Percentiles rank a stretch among this genome's conserved stretches.
Conservation (phyloP, 257 asterid genomes). For the Lavandula angustifolia region DNA sequence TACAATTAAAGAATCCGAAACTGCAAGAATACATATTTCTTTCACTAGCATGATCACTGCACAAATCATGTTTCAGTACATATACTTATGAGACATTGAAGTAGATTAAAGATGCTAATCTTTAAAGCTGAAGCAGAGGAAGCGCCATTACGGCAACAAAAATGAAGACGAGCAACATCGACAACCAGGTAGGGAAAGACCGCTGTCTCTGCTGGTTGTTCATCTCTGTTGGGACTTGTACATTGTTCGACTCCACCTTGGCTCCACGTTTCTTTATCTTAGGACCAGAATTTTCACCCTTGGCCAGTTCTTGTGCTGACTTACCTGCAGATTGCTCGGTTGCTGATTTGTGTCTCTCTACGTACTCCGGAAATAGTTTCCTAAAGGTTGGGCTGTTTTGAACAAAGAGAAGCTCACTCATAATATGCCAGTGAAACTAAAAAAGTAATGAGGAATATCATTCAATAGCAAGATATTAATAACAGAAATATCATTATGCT, state of each 20-base stretch:
- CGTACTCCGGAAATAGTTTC: conserved; percentile 82
- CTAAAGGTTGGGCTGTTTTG: conserved; percentile 67
- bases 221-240: conserved; percentile 45
- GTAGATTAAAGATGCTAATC: conserved; percentile 27
- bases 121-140: conserved; percentile 83
- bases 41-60: conserved; percentile 39
- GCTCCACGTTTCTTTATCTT: conserved; percentile 47
- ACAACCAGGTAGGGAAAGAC: conserved; percentile 73
- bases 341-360: conserved; percentile 69
- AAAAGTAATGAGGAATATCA: neutral
- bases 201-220: conserved; percentile 46
- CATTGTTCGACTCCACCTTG: conserved; percentile 41
- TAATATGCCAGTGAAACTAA: neutral
- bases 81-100: conserved; percentile 23
- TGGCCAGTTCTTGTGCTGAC: conserved; percentile 39
- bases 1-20: no score
- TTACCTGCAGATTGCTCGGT: conserved; percentile 53
- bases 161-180: conserved; percentile 60
- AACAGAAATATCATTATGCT: neutral
- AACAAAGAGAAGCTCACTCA: conserved; percentile 24
- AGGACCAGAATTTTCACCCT: conserved; percentile 39
- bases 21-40: conserved; percentile 31
- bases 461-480: neutral
- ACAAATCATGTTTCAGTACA: conserved; percentile 36
- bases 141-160: conserved; percentile 86